Conservation (phyloP, 2,329 filamentous ascomycete species). For the Clonostachys byssicola region DNA sequence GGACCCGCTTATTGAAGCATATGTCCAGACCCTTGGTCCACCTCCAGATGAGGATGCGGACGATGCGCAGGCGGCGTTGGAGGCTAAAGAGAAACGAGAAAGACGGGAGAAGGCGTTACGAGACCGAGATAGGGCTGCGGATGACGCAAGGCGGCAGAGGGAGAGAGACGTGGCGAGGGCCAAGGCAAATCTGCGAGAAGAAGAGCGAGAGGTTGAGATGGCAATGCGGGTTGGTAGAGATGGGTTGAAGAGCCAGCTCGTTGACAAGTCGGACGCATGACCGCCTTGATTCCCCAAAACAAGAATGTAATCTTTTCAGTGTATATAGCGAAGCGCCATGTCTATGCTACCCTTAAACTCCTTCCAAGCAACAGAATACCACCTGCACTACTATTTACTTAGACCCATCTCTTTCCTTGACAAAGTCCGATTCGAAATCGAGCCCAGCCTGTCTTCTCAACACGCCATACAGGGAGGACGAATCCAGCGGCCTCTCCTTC, state of each 20-base stretch:
- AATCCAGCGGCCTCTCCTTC: slow-evolving; percentile 33
- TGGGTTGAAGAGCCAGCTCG: slow-evolving; percentile 59
- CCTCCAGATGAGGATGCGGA: slow-evolving; percentile 44
- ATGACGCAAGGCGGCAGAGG: slow-evolving; percentile 58
- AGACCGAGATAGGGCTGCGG: slow-evolving; percentile 58
- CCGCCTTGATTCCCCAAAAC: slow-evolving; percentile 4
- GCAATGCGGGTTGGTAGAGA: slow-evolving; percentile 67
- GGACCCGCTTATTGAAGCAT: slow-evolving; percentile 62
- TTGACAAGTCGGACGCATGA: slow-evolving; percentile 10
- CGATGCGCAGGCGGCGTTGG: slow-evolving; percentile 44
- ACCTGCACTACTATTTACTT: neutral
- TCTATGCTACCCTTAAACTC: too few species aligned
- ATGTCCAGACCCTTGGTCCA: slow-evolving; percentile 58
- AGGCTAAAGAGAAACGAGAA: slow-evolving; percentile 43
- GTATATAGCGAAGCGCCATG: too few species aligned
- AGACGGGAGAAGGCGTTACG: slow-evolving; percentile 63
- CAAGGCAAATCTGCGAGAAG: slow-evolving; percentile 58
- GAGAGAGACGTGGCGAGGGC: slow-evolving; percentile 55
- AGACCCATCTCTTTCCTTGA: slow-evolving; percentile 18
- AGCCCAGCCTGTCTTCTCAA: slow-evolving; percentile 35
- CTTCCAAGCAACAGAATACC: too few species aligned
- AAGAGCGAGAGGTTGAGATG: slow-evolving; percentile 62
- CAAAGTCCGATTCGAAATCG: slow-evolving; percentile 33
- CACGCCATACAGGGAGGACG: slow-evolving; percentile 44
- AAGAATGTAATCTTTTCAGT: too few species aligned